These are phyloP conservation scores for Colletotrichum sp. DNA, from an alignment of 2,329 filamentous ascomycete genomes.

Conservation along the genomic window DNA sequence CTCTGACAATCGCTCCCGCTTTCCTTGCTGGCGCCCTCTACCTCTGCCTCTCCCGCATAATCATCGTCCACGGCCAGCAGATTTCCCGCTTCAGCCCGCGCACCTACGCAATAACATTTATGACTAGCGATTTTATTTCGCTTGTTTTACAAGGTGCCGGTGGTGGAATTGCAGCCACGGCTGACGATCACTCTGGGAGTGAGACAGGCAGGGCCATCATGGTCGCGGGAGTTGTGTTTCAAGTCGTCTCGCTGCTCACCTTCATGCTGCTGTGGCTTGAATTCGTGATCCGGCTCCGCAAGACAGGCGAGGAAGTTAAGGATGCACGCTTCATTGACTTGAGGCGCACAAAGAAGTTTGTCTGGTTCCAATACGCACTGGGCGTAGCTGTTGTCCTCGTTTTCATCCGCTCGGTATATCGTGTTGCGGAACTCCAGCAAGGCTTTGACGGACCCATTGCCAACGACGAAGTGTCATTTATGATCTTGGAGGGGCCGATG, in stretches of 20 bases:
- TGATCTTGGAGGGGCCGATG: slow-evolving; percentile 48
- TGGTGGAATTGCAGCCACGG: slow-evolving; percentile 50
- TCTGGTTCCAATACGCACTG: slow-evolving; percentile 3
- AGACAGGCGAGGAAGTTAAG: slow-evolving; percentile 23
- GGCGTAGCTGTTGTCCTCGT: slow-evolving; percentile 56
- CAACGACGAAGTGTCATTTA: slow-evolving; percentile 47
- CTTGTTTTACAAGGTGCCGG: slow-evolving; percentile 58
- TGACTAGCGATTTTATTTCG: slow-evolving; percentile 59
- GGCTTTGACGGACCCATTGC: slow-evolving; percentile 59
- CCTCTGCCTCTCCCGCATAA: slow-evolving; percentile 18
- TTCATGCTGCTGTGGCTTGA: neutral
- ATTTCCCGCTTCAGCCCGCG: slow-evolving; percentile 1
- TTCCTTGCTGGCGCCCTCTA: slow-evolving; percentile 21
- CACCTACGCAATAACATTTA: slow-evolving; percentile 61
- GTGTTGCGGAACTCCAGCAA: slow-evolving; percentile 61
- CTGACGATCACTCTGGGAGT: slow-evolving; percentile 33
- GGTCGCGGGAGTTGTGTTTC: neutral
- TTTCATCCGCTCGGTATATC: slow-evolving; percentile 60
- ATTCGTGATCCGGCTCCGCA: neutral
- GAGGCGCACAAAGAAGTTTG: neutral
- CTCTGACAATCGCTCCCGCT: slow-evolving; percentile 19
- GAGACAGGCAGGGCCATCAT: neutral
- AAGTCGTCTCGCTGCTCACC: neutral
- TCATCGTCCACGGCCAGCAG: neutral
- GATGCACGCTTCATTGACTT: neutral